Evolutionary conservation across 768 basidiomycete species (phyloP).

Genomic region (Pholiota conissans): DNA sequence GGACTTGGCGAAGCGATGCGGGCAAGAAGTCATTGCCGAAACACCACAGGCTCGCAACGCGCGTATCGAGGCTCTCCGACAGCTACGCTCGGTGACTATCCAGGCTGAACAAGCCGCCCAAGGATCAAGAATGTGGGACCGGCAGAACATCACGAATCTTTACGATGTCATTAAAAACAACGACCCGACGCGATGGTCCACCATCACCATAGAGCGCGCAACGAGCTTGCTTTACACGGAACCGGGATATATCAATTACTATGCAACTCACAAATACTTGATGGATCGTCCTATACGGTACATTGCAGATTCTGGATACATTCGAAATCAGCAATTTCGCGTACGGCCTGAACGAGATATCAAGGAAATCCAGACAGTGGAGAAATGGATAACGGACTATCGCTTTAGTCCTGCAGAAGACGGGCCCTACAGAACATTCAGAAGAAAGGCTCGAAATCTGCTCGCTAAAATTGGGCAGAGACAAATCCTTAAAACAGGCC

Average conservation of each 20-base stretch:
- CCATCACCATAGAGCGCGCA: constrained; percentile 55
- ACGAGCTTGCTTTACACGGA: constrained; percentile 40
- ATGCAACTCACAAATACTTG: constrained; percentile 66
- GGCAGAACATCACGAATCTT: constrained; percentile 29
- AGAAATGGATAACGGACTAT: constrained; percentile 42
- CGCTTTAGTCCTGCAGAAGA: constrained; percentile 1
- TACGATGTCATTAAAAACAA: constrained; percentile 47
- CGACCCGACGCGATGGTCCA: constrained; percentile 52
- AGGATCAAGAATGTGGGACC: constrained; percentile 21
- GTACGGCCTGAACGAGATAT: constrained; percentile 66
- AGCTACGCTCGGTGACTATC: neutral
- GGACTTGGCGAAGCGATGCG: neutral
- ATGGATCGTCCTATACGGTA: constrained; percentile 56
- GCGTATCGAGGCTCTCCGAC: neutral
- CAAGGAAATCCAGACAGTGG: constrained; percentile 47
- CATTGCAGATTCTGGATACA: constrained; percentile 48
- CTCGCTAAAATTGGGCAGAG: constrained; percentile 5
- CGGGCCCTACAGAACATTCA: constrained; percentile 13
- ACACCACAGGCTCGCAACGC: constrained; percentile 1
- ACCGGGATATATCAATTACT: constrained; percentile 33
- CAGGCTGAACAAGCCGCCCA: constrained; percentile 14
- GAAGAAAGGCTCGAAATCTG: constrained; percentile 15
- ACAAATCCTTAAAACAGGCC: constrained; percentile 1
- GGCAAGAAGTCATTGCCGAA: neutral
- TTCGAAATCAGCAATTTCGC: constrained; percentile 49